These are phyloP conservation scores for Orychophragmus violaceus DNA, from an alignment of 345 rosid genomes.

Conservation along the genomic window DNA sequence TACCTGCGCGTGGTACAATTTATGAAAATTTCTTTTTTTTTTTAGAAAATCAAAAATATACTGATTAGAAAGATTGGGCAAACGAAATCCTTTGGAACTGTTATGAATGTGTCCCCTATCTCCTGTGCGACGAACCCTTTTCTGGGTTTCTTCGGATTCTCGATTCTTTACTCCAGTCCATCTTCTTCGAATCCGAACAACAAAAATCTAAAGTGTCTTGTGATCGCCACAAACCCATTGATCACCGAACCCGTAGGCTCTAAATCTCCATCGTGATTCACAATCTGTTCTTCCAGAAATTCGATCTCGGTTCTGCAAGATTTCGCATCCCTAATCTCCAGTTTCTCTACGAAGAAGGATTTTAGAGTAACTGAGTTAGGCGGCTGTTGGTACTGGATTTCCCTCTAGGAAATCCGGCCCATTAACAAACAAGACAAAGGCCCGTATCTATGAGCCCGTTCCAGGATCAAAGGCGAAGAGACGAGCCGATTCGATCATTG, in stretches of 20 bases:
- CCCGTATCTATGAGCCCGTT: too few species aligned
- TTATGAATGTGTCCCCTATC: constrained; percentile 62
- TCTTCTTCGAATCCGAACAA: constrained; percentile 66
- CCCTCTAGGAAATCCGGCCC: too few species aligned
- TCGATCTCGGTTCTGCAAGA: constrained; percentile 66
- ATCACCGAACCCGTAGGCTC: constrained; percentile 79
- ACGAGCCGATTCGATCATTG: too few species aligned
- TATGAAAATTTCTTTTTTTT: too few species aligned
- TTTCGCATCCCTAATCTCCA: constrained; percentile 57
- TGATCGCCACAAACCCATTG: constrained; percentile 72
- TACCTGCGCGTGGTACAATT: too few species aligned
- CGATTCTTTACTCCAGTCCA: constrained; percentile 30
- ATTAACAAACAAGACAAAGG: too few species aligned
- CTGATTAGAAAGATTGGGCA: constrained; percentile 78
- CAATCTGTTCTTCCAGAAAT: constrained; percentile 88
- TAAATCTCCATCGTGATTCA: constrained; percentile 68
- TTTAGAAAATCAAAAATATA: too few species aligned
- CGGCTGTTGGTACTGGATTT: too few species aligned
- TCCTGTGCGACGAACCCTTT: constrained; percentile 62
- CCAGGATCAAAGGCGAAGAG: too few species aligned
- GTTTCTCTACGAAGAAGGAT: constrained; percentile 49
- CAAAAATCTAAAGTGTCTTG: constrained; percentile 70
- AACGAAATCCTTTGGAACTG: constrained; percentile 72
- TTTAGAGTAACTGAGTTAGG: constrained; percentile 40
- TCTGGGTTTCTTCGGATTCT: constrained; percentile 46